A percentile compares a stretch with the other conserved stretches of the same genome.
Evolutionary conservation across 2,329 filamentous ascomycete genomes (phyloP).

Genomic region (Juglanconis oblonga): DNA sequence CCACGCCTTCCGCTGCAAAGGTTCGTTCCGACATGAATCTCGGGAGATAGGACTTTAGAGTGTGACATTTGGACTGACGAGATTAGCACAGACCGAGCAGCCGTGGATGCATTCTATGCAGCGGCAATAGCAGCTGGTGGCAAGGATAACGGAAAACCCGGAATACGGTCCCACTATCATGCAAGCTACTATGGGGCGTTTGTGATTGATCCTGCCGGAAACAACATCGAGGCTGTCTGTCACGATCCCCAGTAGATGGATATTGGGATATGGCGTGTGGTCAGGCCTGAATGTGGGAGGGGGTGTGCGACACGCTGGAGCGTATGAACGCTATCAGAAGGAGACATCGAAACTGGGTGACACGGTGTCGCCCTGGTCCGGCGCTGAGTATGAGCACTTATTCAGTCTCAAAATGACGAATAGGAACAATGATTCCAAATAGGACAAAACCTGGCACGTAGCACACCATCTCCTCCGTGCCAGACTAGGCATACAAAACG

Average conservation of each 20-base stretch:
- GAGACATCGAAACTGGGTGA: no score
- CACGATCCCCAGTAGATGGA: conserved; percentile 5
- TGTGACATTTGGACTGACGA: not conserved
- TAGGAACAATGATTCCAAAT: no score
- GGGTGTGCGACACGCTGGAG: no score
- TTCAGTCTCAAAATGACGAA: no score
- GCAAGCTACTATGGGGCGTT: conserved; percentile 49
- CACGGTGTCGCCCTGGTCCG: no score
- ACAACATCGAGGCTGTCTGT: conserved; percentile 49
- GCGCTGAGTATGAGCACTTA: no score
- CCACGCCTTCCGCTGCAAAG: conserved; percentile 30
- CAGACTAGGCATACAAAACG: no score
- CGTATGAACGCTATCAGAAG: no score
- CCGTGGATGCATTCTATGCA: conserved; percentile 44
- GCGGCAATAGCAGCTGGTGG: conserved; percentile 42
- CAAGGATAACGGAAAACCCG: conserved; percentile 47
- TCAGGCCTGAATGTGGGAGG: no score
- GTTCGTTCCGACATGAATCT: conserved; percentile 19
- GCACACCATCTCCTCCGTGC: no score
- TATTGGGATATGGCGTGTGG: not conserved
- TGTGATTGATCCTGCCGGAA: conserved; percentile 47
- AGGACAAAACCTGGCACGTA: no score
- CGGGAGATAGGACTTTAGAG: not conserved
- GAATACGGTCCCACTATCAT: conserved; percentile 40
- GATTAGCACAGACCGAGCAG: conserved; percentile 30